These are phyloP conservation scores for Piper betle DNA, from an alignment of 164 flowering plant species.

Conservation along the genomic window DNA sequence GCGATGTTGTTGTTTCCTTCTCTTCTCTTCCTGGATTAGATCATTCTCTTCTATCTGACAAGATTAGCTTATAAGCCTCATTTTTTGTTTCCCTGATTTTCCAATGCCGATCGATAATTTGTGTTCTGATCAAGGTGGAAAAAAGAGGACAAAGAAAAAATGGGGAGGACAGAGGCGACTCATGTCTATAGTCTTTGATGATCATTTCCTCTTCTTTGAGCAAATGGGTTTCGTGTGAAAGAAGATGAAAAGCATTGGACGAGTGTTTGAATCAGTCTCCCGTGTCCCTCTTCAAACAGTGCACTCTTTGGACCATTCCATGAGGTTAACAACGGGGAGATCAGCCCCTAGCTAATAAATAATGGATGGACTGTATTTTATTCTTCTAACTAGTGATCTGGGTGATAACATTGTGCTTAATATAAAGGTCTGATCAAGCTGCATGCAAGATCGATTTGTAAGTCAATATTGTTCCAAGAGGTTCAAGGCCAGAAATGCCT, in stretches of 20 bases:
- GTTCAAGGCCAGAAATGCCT: neutral
- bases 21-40: neutral
- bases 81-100: too few relatives aligned
- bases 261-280: constrained; percentile 5
- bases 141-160: neutral
- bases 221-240: neutral
- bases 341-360: neutral
- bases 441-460: too few relatives aligned
- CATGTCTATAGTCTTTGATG: too few relatives aligned
- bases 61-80: too few relatives aligned
- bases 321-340: constrained; percentile 4
- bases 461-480: too few relatives aligned
- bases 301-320: neutral
- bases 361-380: too few relatives aligned
- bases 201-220: neutral
- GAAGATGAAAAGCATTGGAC: neutral
- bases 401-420: too few relatives aligned
- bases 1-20: neutral
- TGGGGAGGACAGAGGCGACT: neutral
- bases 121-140: neutral
- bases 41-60: neutral
- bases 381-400: too few relatives aligned
- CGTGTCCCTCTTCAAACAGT: constrained; percentile 4
- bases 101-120: too few relatives aligned
- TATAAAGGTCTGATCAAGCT: too few relatives aligned